Conservation (phyloP, 768 basidiomycete species). For the Pisolithus microcarpus region DNA sequence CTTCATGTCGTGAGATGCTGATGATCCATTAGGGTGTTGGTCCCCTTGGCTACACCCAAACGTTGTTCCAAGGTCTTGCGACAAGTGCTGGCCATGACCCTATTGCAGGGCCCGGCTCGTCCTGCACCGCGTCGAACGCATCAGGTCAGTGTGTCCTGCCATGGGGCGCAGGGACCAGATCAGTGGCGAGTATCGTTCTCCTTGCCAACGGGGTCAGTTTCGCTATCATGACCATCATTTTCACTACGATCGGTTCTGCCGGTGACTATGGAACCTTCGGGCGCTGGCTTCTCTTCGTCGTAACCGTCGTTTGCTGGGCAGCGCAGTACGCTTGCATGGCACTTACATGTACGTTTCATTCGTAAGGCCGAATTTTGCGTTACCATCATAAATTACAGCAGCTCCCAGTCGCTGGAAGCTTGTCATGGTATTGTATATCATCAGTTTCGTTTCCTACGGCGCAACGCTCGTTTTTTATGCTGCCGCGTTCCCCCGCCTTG, state of each 20-base stretch:
- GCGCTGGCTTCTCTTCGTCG: slow-evolving; percentile 65
- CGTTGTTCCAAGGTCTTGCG: slow-evolving; percentile 66
- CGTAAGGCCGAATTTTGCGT: neutral
- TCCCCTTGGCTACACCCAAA: slow-evolving; percentile 62
- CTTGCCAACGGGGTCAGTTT: slow-evolving; percentile 73
- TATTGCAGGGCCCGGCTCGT: slow-evolving; percentile 57
- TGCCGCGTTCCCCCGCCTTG: slow-evolving; percentile 72
- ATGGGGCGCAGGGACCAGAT: slow-evolving; percentile 67
- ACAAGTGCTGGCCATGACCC: slow-evolving; percentile 73
- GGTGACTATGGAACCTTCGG: slow-evolving; percentile 46
- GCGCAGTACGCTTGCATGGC: slow-evolving; percentile 74
- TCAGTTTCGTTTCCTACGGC: slow-evolving; percentile 73
- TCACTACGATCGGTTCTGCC: slow-evolving; percentile 63
- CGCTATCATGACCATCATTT: slow-evolving; percentile 72
- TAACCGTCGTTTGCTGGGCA: slow-evolving; percentile 74
- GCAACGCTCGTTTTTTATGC: slow-evolving; percentile 79
- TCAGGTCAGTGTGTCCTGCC: slow-evolving; percentile 75
- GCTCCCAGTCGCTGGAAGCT: slow-evolving; percentile 64
- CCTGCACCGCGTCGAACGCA: slow-evolving; percentile 48
- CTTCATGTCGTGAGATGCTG: neutral
- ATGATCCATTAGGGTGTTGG: slow-evolving; percentile 50
- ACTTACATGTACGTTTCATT: slow-evolving; percentile 48
- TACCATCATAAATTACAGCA: slow-evolving; percentile 17
- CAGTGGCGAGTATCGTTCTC: slow-evolving; percentile 70
- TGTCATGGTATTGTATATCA: slow-evolving; percentile 74